Evolutionary conservation across 2,329 filamentous ascomycete genomes (phyloP).

Genomic region (Fusarium duplospermum): DNA sequence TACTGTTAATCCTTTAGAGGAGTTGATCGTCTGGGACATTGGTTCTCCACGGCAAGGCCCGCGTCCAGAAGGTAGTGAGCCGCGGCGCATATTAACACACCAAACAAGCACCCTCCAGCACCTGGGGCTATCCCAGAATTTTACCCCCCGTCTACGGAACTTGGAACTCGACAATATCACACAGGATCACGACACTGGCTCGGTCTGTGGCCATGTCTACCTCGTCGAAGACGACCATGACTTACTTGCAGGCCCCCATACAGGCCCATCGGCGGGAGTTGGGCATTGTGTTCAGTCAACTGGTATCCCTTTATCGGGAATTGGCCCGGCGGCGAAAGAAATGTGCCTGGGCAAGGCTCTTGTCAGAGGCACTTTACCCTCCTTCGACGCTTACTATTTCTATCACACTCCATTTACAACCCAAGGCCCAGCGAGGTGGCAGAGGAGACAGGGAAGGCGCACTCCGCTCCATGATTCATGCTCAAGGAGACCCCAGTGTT

Average conservation of each 20-base stretch:
- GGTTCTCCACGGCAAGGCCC: constrained; percentile 47
- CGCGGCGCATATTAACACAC: constrained; percentile 45
- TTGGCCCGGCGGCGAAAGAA: constrained; percentile 63
- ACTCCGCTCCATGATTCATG: neutral
- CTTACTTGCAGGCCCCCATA: constrained; percentile 61
- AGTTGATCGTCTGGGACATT: constrained; percentile 70
- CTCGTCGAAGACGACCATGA: constrained; percentile 67
- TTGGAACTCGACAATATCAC: constrained; percentile 61
- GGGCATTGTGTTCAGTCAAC: constrained; percentile 61
- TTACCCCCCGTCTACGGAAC: constrained; percentile 60
- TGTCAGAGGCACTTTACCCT: neutral
- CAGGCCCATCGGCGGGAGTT: constrained; percentile 52
- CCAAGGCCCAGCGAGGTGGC: neutral
- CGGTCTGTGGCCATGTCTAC: constrained; percentile 57
- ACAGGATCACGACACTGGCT: constrained; percentile 48
- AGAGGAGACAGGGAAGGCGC: neutral
- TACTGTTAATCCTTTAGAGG: constrained; percentile 68
- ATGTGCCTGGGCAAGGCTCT: constrained; percentile 54
- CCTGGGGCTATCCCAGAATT: constrained; percentile 64
- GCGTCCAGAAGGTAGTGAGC: neutral
- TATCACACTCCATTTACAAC: neutral
- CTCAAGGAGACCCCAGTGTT: constrained; percentile 49
- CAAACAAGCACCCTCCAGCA: constrained; percentile 63
- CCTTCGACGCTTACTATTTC: neutral
- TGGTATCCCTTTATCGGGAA: constrained; percentile 63